Conservation (phyloP, 176 grass and related monocot species). For the Oryza rufipogon region DNA sequence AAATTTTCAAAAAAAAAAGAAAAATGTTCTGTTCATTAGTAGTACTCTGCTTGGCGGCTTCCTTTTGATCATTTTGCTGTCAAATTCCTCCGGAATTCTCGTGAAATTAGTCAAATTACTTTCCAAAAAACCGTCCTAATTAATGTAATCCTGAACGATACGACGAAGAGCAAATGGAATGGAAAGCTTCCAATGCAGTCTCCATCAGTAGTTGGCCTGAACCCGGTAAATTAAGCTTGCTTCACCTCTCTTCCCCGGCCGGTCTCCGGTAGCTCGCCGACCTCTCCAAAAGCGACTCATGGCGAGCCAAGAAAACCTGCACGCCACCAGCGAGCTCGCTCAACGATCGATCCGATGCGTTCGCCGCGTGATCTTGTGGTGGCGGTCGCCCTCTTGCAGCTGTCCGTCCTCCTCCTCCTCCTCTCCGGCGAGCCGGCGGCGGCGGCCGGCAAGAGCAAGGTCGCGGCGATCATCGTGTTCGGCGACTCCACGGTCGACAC, state of each 20-base stretch:
- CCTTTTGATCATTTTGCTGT: background rate
- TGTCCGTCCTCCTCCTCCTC: background rate
- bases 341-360: constrained; percentile 1
- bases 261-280: constrained; percentile 45
- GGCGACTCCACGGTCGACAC: constrained; percentile 92
- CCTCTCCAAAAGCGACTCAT: constrained; percentile 12
- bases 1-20: no score
- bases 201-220: constrained; percentile 32
- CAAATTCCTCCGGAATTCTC: background rate
- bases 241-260: background rate
- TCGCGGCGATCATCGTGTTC: constrained; percentile 80
- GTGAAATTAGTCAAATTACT: background rate
- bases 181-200: constrained; percentile 21
- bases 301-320: constrained; percentile 10
- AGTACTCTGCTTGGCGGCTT: no score
- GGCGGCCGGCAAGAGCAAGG: constrained; percentile 24
- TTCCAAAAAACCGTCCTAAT: background rate
- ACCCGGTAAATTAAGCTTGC: background rate
- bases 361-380: background rate
- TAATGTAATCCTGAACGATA: no score
- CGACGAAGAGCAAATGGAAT: background rate
- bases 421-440: constrained; percentile 13
- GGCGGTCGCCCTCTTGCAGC: constrained; percentile 7
- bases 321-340: background rate
- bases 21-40: no score